A percentile compares a stretch with the other conserved stretches of the same genome.
Conservation (phyloP, 2,329 filamentous ascomycete species). For the Sarocladiaceae sp. region DNA sequence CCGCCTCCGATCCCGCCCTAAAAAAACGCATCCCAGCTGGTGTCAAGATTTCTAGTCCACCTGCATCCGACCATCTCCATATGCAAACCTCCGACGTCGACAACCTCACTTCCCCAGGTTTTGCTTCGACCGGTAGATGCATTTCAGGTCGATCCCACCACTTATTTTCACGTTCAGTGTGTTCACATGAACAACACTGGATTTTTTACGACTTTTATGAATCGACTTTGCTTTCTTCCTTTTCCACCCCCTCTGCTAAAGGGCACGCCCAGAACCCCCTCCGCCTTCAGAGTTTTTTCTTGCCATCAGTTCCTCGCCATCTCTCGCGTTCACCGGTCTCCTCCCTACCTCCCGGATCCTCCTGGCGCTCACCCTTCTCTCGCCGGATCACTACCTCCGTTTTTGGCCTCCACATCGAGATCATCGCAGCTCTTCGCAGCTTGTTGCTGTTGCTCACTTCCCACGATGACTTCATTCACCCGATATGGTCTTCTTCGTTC, state of each 20-base stretch:
- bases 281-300: not conserved
- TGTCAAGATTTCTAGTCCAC: no score
- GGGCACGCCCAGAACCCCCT: not conserved
- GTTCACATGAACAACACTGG: conserved; percentile 9
- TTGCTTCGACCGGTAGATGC: not conserved
- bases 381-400: conserved; percentile 4
- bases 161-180: not conserved
- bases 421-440: not conserved
- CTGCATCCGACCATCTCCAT: no score
- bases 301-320: not conserved
- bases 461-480: conserved; percentile 4
- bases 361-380: not conserved
- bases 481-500: no score
- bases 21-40: no score
- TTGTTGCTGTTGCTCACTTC: conserved; percentile 2
- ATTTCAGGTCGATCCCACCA: conserved; percentile 1
- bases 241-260: not conserved
- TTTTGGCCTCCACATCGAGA: conserved; percentile 1
- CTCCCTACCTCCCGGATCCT: no score
- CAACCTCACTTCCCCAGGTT: conserved; percentile 5
- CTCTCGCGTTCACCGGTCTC: no score
- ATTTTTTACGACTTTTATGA: conserved; percentile 9
- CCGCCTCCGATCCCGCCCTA: no score
- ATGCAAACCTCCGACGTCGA: not conserved
- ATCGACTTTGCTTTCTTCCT: conserved; percentile 3